Base-by-base conservation (phyloP, 2,329 filamentous ascomycete species). In the Aspergillus brasiliensis region DNA sequence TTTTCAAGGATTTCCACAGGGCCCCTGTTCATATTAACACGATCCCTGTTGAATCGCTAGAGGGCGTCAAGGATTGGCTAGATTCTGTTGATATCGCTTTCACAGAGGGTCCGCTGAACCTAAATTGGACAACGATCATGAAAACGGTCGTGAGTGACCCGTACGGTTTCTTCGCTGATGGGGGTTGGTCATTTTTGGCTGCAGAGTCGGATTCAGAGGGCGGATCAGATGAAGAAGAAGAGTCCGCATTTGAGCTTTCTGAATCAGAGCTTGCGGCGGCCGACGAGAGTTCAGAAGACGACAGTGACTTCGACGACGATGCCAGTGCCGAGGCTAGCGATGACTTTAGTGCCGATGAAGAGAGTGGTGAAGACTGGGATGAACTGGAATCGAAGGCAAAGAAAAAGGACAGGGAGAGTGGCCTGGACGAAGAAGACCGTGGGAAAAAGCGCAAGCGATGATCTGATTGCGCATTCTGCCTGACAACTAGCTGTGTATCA, bases 101-200 rank as follows among this genome's bases (percentile, higher is more conserved):
- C 81, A 91, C 88, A 11, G 96, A 99, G 77, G 95, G 95, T 59
- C 95, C 94, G 1, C 87, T 99, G 67, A 99, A 99, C 80, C 84
- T 99, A 59, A 98, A 98, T 83, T 99, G 95, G 95, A 90, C 91
- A 10, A 97, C 93, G 15, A 99, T 99, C 73, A 99, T 99, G 92
- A 99, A 99, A 84, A 99, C 95, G 0, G 93, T 99, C 25, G 94
- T 91, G 19, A 88, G 90, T 37, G 93, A 99, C 73, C 91, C 95
- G 2, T 94, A 99, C 74, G 87, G 90, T 68, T 99, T 99, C 86
- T 99, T 97, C 77, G 86, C 84, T 3, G 94, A 98, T 65, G 95
- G 96, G 31, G 95, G 95, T 48, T 99, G 95, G 95, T 90, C 87
- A 1, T 98, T 99, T 85, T 77, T 99, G 60, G 88, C 89, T 56